phyloP scores from a whole-genome alignment of 345 rosid species.

The Linum trigynum region DNA sequence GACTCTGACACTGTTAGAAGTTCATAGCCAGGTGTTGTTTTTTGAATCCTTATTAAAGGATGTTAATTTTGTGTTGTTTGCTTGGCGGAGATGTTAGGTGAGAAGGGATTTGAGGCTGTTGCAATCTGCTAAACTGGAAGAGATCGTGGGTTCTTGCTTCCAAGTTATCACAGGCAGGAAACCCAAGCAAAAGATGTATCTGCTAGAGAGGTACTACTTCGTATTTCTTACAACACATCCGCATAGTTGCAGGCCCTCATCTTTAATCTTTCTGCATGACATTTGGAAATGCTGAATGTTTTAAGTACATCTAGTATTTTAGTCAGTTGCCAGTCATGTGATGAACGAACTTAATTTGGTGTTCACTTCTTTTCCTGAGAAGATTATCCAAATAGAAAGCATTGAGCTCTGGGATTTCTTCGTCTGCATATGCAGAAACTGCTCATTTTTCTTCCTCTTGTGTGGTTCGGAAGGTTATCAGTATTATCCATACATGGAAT shows the following conservation, averaged over 20 bases:
- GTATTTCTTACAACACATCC: neutral
- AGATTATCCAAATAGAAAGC: too few species aligned
- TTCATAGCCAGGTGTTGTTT: neutral
- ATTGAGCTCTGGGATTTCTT: neutral
- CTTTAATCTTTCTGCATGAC: neutral
- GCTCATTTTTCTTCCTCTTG: neutral
- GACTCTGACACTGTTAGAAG: neutral
- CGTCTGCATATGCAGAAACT: neutral
- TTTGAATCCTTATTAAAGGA: neutral
- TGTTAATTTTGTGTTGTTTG: neutral
- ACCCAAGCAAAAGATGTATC: constrained; percentile 60
- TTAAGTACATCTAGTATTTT: neutral
- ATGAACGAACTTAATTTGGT: neutral
- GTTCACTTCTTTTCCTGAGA: neutral
- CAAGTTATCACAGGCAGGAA: constrained; percentile 46
- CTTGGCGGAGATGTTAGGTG: constrained; percentile 37
- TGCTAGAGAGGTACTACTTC: constrained; percentile 56
- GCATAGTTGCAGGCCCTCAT: neutral
- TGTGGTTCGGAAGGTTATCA: neutral
- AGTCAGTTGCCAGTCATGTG: neutral
- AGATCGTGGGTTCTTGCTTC: constrained; percentile 40
- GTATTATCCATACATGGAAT: neutral
- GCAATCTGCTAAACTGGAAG: constrained; percentile 1
- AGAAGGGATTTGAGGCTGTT: constrained; percentile 80
- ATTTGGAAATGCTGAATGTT: neutral